These are phyloP conservation scores for Pythium periplocum DNA, from an alignment of 352 stramenopile species.

Conservation along the genomic window DNA sequence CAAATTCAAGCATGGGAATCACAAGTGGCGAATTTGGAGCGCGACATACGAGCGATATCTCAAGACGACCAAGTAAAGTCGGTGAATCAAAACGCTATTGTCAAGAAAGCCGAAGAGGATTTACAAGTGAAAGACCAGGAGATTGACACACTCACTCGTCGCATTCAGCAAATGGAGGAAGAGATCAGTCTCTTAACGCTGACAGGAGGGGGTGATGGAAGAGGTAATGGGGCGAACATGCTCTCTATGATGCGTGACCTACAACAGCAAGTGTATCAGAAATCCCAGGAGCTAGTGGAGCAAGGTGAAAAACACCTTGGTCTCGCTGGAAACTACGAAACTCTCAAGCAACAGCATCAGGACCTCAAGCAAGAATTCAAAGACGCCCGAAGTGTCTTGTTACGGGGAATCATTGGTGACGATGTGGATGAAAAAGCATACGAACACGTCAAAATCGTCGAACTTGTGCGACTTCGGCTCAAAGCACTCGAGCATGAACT, in stretches of 20 bases:
- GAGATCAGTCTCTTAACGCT: slow-evolving; percentile 45
- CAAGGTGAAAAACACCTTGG: slow-evolving; percentile 68
- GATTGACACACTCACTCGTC: slow-evolving; percentile 26
- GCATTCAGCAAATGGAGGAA: slow-evolving; percentile 40
- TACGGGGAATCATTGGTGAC: slow-evolving; percentile 51
- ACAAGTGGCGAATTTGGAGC: slow-evolving; percentile 19
- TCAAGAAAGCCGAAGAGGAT: slow-evolving; percentile 33
- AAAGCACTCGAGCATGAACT: slow-evolving; percentile 56
- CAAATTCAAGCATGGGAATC: slow-evolving; percentile 15
- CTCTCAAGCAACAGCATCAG: slow-evolving; percentile 33
- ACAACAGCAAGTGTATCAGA: slow-evolving; percentile 67
- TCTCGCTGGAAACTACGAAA: slow-evolving; percentile 36
- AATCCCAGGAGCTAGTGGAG: slow-evolving; percentile 65
- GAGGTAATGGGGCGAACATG: slow-evolving; percentile 15
- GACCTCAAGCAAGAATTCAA: slow-evolving; percentile 47
- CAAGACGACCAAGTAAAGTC: slow-evolving; percentile 27
- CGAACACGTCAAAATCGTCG: slow-evolving; percentile 60
- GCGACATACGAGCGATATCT: slow-evolving; percentile 19
- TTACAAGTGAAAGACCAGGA: slow-evolving; percentile 24
- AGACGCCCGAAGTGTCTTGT: slow-evolving; percentile 37
- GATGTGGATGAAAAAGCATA: slow-evolving; percentile 51
- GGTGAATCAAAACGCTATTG: slow-evolving; percentile 29
- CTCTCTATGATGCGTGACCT: slow-evolving; percentile 33
- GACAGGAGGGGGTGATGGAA: slow-evolving; percentile 9
- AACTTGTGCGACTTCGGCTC: slow-evolving; percentile 65